Evolutionary conservation across 768 basidiomycete species (phyloP), one percentile per base, ranked within the genome.

Genomic region (Pleurotus giganteus): DNA sequence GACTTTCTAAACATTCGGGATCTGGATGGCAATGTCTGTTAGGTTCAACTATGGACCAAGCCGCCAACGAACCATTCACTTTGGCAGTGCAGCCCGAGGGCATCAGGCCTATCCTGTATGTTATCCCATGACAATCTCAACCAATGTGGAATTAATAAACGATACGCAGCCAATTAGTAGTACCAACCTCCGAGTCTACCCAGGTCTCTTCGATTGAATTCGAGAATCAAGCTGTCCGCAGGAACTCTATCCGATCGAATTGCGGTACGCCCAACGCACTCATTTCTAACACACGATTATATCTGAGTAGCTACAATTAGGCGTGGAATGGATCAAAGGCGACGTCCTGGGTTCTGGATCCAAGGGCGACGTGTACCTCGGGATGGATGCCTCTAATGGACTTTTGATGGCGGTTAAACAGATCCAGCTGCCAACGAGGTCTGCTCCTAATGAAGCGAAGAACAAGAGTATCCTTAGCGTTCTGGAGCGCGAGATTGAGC

Each of bases 341-440:
- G 94, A 94, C 7, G 81, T 97, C 61, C 95, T 97, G 58, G 94
- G 95, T 58, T 89, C 93, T 42, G 94, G 93, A 3, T 96, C 94
- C 0, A 96, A 96, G 64, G 94, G 94, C 47, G 92, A 93, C 65
- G 94, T 97, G 34, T 97, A 93, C 70, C 84, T 97, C 8, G 94
- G 93, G 29, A 94, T 97, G 92, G 94, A 95, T 69, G 91, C 93
- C 0, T 81, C 89, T n/a, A 89, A 80, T 47, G 94, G 94, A 23
- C 74, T 94, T 21, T 78, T 98, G 58, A 97, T 98, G 94, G 94
- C 94, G 34, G 94, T 98, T 59, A 98, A 98, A 73, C 94, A 98
- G 77, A 95, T 98, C 41, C 91, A 95, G 64, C 80, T 98, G 26
- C 90, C 93, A 0, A 88, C 86, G 2, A 86, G 91, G 15, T 84